These are phyloP conservation scores for Lachancea lanzarotensis DNA, from an alignment of 805 yeast species.

Conservation along the genomic window DNA sequence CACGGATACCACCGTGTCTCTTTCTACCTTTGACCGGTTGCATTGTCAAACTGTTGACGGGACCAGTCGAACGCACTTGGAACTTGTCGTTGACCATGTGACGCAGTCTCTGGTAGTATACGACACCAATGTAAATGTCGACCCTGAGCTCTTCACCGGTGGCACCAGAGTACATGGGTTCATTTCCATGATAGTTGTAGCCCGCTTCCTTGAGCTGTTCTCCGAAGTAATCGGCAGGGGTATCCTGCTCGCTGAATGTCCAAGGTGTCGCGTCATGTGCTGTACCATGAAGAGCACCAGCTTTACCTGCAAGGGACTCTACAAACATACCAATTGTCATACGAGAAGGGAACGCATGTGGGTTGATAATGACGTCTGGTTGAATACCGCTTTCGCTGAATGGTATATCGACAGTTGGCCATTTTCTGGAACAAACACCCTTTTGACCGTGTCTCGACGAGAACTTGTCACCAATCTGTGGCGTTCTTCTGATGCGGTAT, in stretches of 20 bases:
- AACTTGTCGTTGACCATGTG: slow-evolving; percentile 99
- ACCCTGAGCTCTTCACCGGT: slow-evolving; percentile 96
- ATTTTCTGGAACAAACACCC: slow-evolving; percentile 96
- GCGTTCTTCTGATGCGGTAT: slow-evolving; percentile 84
- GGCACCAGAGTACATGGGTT: slow-evolving; percentile 97
- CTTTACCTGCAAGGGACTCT: slow-evolving; percentile 96
- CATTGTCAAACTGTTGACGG: slow-evolving; percentile 94
- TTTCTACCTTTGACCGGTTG: slow-evolving; percentile 99
- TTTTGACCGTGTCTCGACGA: slow-evolving; percentile 98
- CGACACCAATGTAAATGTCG: slow-evolving; percentile 94
- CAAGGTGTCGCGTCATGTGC: slow-evolving; percentile 98
- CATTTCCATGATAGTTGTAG: slow-evolving; percentile 96
- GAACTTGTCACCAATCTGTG: slow-evolving; percentile 95
- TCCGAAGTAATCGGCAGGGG: slow-evolving; percentile 97
- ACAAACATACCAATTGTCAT: slow-evolving; percentile 99
- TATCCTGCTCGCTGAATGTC: slow-evolving; percentile 83
- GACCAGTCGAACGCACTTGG: slow-evolving; percentile 99
- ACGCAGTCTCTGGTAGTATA: slow-evolving; percentile 94
- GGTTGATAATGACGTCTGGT: slow-evolving; percentile 96
- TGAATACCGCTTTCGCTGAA: slow-evolving; percentile 93
- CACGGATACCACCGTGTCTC: slow-evolving; percentile 98
- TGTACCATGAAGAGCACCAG: slow-evolving; percentile 96
- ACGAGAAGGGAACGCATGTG: slow-evolving; percentile 99
- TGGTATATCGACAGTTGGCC: slow-evolving; percentile 97
- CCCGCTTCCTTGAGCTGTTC: slow-evolving; percentile 85